Evolutionary conservation across 179 eudicot genomes (phyloP).

Genomic region (Nepenthes alata): DNA sequence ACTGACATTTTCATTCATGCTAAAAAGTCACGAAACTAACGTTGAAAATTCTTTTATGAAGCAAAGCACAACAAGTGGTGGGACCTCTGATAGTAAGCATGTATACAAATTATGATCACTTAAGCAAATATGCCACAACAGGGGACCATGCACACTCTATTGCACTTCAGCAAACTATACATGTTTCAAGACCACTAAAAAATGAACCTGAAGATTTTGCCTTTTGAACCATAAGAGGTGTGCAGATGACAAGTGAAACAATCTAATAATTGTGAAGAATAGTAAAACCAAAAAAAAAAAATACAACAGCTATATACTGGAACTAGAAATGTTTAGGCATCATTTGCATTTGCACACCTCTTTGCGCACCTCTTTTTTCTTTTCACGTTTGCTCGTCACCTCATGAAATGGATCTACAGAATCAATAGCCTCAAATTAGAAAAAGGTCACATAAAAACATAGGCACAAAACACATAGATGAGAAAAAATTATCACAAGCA

Average conservation of each 20-base stretch:
- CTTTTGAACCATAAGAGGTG: neutral
- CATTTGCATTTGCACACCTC: slow-evolving; percentile 54
- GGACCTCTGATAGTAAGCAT: no score
- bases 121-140: slow-evolving; percentile 1
- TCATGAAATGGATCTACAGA: slow-evolving; percentile 81
- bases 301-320: neutral
- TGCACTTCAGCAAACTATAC: neutral
- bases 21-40: no score
- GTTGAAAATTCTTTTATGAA: no score
- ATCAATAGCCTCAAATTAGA: slow-evolving; percentile 26
- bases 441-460: slow-evolving; percentile 8
- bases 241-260: neutral
- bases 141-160: neutral
- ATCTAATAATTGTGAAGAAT: neutral
- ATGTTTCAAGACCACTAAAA: neutral
- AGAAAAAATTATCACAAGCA: neutral
- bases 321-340: slow-evolving; percentile 6
- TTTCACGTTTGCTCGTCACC: slow-evolving; percentile 99
- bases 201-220: neutral
- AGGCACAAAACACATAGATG: neutral
- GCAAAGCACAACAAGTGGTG: no score
- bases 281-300: neutral
- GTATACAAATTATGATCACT: no score
- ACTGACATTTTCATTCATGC: no score
- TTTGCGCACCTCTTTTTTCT: slow-evolving; percentile 98